phyloP scores from a whole-genome alignment of 1,284 basidiomycete species.

The Cerioporus squamosus region DNA sequence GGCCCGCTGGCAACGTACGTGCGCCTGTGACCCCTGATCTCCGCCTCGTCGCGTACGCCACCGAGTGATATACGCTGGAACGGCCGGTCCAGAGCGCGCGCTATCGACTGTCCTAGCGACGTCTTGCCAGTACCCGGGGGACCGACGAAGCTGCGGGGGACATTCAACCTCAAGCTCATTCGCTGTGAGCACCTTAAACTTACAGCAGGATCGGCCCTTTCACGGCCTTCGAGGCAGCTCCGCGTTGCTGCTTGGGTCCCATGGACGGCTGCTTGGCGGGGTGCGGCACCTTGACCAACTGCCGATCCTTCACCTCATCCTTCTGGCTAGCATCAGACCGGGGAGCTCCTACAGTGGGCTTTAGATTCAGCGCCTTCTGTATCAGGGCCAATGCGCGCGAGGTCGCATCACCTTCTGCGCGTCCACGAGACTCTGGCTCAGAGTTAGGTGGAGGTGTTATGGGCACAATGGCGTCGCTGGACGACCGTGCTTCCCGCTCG shows the following conservation, averaged over 20 bases:
- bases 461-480: not conserved
- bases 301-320: slow-evolving; percentile 1
- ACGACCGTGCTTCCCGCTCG: slow-evolving; percentile 38
- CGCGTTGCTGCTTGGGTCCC: slow-evolving; percentile 1
- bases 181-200: slow-evolving; percentile 29
- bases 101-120: slow-evolving; percentile 85
- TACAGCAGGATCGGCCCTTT: slow-evolving; percentile 87
- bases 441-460: not conserved
- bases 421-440: slow-evolving; percentile 2
- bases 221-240: slow-evolving; percentile 42
- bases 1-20: slow-evolving; percentile 92
- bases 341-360: slow-evolving; percentile 6
- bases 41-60: slow-evolving; percentile 89
- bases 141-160: slow-evolving; percentile 64
- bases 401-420: slow-evolving; percentile 21
- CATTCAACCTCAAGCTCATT: slow-evolving; percentile 1
- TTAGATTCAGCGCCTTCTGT: slow-evolving; percentile 20
- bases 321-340: not conserved
- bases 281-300: not conserved
- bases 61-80: slow-evolving; percentile 95
- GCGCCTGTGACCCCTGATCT: slow-evolving; percentile 87
- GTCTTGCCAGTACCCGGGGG: slow-evolving; percentile 89
- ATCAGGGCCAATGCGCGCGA: slow-evolving; percentile 19
- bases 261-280: not conserved
- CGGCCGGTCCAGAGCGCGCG: slow-evolving; percentile 79